These are phyloP conservation scores for Ceratocystis albifundus DNA, from an alignment of 2,329 filamentous ascomycete genomes.

Conservation along the genomic window DNA sequence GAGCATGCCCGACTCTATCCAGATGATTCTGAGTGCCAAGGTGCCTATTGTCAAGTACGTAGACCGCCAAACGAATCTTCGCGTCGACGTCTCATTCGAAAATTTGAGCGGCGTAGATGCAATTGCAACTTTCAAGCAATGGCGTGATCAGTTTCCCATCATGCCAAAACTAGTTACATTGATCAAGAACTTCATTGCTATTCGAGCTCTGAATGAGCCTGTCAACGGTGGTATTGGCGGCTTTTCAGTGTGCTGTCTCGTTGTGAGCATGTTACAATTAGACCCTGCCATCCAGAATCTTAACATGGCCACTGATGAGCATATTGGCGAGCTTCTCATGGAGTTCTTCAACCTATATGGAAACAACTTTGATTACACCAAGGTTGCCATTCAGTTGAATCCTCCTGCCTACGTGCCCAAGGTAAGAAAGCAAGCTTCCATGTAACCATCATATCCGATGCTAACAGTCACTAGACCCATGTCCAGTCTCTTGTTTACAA, in stretches of 20 bases:
- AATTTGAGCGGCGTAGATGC: slow-evolving; percentile 73
- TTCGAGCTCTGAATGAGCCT: slow-evolving; percentile 85
- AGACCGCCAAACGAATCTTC: slow-evolving; percentile 64
- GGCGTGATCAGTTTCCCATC: slow-evolving; percentile 67
- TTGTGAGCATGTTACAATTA: slow-evolving; percentile 76
- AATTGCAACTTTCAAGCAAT: slow-evolving; percentile 65
- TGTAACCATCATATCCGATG: background rate
- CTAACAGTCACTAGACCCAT: slow-evolving; percentile 31
- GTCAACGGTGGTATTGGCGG: slow-evolving; percentile 84
- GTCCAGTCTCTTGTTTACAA: slow-evolving; percentile 42
- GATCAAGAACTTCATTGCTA: slow-evolving; percentile 83
- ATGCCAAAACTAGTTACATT: slow-evolving; percentile 80
- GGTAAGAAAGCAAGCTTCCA: slow-evolving; percentile 36
- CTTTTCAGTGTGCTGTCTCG: slow-evolving; percentile 86
- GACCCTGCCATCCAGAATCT: slow-evolving; percentile 58
- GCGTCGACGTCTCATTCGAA: slow-evolving; percentile 90
- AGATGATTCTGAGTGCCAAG: slow-evolving; percentile 62
- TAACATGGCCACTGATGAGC: slow-evolving; percentile 47
- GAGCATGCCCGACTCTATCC: slow-evolving; percentile 46
- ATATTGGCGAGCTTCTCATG: slow-evolving; percentile 71
- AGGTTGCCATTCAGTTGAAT: slow-evolving; percentile 61
- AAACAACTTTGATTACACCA: slow-evolving; percentile 59
- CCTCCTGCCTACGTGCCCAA: slow-evolving; percentile 68
- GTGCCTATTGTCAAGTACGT: slow-evolving; percentile 90
- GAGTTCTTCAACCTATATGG: slow-evolving; percentile 87